Evolutionary conservation across 768 basidiomycete species (phyloP), one percentile per base, ranked within the genome.

Genomic region (Strobilomyces confusus): DNA sequence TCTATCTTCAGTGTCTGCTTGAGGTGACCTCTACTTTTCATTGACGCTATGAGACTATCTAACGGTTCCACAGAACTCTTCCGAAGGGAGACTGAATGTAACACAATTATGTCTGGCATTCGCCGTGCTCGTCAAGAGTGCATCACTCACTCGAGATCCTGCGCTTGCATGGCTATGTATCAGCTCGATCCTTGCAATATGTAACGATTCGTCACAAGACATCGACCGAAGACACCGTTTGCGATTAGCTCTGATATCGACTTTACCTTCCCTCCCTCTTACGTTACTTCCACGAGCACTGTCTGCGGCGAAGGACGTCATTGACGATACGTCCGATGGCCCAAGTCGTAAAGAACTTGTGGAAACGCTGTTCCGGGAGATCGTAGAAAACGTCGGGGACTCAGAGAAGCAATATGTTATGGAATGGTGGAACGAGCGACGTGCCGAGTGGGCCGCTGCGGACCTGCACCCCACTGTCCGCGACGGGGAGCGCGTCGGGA

Each of bases 91-190:
- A 56, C 73, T 94, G 14, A 86, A 75, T 52, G 79, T 78, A 0
- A 51, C 75, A 0, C 92, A 93, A 62, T 76, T 93, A 9, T 72
- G 85, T 26, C 75, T 91, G 37, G 90, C 92, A 7, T 92, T 80
- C 62, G 74, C 85, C n/a, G 79, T 86, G 8, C 75, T 92, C 13
- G 82, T 89, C 23, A 73, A 78, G 55, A 79, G 82, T 50, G 86
- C 87, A 1, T 74, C 56, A 17, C 59, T 75, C 36, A 73, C 76
- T 2, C 72, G 73, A 47, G 68, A 73, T 38, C 58, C 61, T 34
- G 71, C 78, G 0, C 75, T 89, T n/a, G 82, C 82, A 4, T 87
- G 85, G 81, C 78, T 84, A 61, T 88, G 84, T 69, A 71, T 92
- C 52, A 77, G 79, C 47, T 63, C 76, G 32, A 72, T 90, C 26